These are phyloP conservation scores for Sarocladium kiliense DNA, from an alignment of 2,329 filamentous ascomycete species.

Conservation along the genomic window DNA sequence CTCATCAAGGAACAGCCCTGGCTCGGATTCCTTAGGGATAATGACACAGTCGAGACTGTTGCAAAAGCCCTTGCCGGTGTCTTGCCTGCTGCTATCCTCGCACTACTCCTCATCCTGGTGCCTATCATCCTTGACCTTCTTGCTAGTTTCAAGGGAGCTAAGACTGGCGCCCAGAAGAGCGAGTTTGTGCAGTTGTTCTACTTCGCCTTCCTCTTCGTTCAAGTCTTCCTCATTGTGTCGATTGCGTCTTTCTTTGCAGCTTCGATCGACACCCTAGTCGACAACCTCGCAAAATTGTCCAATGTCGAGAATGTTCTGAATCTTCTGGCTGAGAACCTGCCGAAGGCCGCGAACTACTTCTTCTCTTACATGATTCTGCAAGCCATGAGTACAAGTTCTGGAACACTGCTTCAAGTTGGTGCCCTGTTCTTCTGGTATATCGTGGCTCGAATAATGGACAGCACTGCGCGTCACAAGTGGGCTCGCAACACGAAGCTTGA, in stretches of 20 bases:
- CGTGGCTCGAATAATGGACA: conserved; percentile 75
- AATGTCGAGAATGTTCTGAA: conserved; percentile 64
- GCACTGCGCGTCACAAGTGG: conserved; percentile 79
- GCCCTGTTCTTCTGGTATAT: conserved; percentile 77
- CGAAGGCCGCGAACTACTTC: conserved; percentile 90
- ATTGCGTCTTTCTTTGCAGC: conserved; percentile 69
- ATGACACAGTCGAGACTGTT: conserved; percentile 56
- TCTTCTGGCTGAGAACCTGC: conserved; percentile 72
- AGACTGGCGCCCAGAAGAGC: conserved; percentile 73
- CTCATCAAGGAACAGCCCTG: conserved; percentile 62
- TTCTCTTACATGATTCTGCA: conserved; percentile 98
- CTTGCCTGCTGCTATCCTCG: conserved; percentile 71
- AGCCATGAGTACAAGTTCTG: conserved; percentile 83
- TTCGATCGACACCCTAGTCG: conserved; percentile 57
- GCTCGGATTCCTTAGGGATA: conserved; percentile 63
- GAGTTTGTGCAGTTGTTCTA: conserved; percentile 89
- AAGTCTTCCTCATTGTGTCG: conserved; percentile 89
- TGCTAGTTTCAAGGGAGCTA: conserved; percentile 68
- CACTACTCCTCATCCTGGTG: conserved; percentile 72
- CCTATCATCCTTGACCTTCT: conserved; percentile 74
- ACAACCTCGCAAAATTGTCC: conserved; percentile 35
- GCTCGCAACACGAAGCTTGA: conserved; percentile 72
- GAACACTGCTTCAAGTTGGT: conserved; percentile 79
- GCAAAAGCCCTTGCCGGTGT: conserved; percentile 72
- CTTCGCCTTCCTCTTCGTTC: conserved; percentile 90